Base-by-base conservation (phyloP, 2,329 filamentous ascomycete genomes). In the Aotearoamyces nothofagi region DNA sequence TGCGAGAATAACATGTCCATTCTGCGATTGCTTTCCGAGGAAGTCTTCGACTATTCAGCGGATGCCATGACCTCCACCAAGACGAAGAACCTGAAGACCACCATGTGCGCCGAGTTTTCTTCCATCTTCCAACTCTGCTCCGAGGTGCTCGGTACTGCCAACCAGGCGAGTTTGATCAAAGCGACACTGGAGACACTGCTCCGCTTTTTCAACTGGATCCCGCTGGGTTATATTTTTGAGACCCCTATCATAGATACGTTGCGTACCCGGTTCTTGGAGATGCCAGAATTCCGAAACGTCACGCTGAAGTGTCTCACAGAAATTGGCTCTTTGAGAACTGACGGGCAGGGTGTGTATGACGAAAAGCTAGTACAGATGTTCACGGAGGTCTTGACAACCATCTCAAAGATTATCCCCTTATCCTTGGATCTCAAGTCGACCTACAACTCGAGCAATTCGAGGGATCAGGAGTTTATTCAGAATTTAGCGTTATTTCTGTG, bases 1-100 rank as follows among this genome's bases (percentile, higher is more conserved):
- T 98, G 92, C 69, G 90, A 98, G 61, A 98, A 98, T 63, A 98
- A 98, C 65, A 98, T 98, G 90, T 84, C 82, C 39, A 96, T 98
- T 44, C 69, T 98, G 43, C 78, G 90, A 35, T 62, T 98, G 45
- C 69, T 98, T 25, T 98, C 90, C 5, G 90, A 98, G 55, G 90
- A 98, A 55, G 87, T 98, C 20, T 98, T 98, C 50, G 90, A 98
- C 60, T 98, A 92, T 56, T 98, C 90, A 2, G 83, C 87, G 39
- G 90, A 98, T 50, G 83, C 94, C 54, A 94, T 98, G 87, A 98
- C 90, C n/a, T 94, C 87, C 20, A 72, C 79, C 34, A 98, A 98
- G 64, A 92, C 86, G 22, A 76, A 86, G 47, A 93, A 92, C 54
- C 66, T 98, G 38, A 98, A 98, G 65, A 87, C 86, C 42, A 93